phyloP scores from a whole-genome alignment of 208 protist genomes.

The Phytomonas sp. region DNA sequence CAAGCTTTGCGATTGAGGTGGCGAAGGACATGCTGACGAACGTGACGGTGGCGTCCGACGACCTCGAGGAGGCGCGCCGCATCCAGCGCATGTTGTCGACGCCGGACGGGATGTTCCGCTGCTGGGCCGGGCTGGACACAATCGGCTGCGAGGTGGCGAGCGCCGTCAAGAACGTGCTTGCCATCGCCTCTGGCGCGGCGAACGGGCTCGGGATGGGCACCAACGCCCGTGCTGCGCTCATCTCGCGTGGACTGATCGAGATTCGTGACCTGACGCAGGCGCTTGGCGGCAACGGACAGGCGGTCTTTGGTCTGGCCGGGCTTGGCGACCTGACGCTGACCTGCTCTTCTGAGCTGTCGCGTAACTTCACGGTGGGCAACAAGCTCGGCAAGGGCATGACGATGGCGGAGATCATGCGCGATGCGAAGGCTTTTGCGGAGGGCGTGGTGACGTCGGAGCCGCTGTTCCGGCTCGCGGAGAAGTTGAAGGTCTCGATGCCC shows the following conservation, averaged over 20 bases:
- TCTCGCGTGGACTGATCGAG: conserved; percentile 76
- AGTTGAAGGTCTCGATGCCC: conserved; percentile 48
- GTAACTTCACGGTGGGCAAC: conserved; percentile 85
- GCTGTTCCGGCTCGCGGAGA: conserved; percentile 50
- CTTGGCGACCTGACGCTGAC: conserved; percentile 87
- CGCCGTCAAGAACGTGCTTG: conserved; percentile 89
- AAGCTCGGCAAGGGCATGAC: conserved; percentile 61
- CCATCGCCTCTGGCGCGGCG: conserved; percentile 71
- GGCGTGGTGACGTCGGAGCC: conserved; percentile 66
- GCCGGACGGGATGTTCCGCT: conserved; percentile 60
- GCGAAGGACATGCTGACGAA: conserved; percentile 65
- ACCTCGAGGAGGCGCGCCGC: conserved; percentile 46
- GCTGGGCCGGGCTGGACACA: conserved; percentile 74
- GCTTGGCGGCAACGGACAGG: conserved; percentile 62
- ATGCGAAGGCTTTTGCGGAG: conserved; percentile 67
- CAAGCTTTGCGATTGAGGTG: conserved; percentile 89
- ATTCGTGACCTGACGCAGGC: conserved; percentile 75
- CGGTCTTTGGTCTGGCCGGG: conserved; percentile 83
- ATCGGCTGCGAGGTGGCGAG: conserved; percentile 85
- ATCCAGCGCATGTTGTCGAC: conserved; percentile 77
- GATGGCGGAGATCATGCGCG: conserved; percentile 56
- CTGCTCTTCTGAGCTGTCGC: conserved; percentile 80
- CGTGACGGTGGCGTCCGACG: conserved; percentile 49
- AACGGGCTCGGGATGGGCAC: conserved; percentile 59
- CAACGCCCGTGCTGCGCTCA: conserved; percentile 76